phyloP scores from a whole-genome alignment of 306 rosid species.

The Cucumis hystrix region DNA sequence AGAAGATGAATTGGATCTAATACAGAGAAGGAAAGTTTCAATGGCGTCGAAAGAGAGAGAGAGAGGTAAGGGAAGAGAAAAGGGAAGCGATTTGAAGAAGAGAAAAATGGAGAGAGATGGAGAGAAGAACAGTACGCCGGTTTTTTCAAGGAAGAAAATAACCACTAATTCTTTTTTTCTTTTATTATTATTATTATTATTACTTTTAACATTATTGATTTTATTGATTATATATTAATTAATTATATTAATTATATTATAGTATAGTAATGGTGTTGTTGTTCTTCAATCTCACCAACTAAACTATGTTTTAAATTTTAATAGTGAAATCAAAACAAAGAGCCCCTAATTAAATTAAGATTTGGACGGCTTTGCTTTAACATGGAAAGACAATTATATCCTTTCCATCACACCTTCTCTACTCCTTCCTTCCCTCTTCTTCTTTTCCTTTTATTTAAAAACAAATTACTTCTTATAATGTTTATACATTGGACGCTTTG shows the following conservation, averaged over 20 bases:
- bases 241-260: not conserved
- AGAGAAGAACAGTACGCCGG: not conserved
- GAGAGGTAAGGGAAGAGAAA: too few species aligned
- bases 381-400: not conserved
- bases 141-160: constrained; percentile 14
- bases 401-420: not conserved
- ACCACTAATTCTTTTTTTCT: not conserved
- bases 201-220: too few species aligned
- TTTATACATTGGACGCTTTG: too few species aligned
- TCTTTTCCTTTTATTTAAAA: too few species aligned
- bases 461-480: too few species aligned
- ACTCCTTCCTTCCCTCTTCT: not conserved
- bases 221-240: not conserved
- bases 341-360: not conserved
- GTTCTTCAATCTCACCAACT: too few species aligned
- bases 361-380: not conserved
- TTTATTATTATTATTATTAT: not conserved
- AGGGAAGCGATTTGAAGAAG: too few species aligned
- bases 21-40: constrained; percentile 10
- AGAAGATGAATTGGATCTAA: not conserved
- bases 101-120: not conserved
- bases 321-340: not conserved
- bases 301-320: too few species aligned
- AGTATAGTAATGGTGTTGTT: too few species aligned
- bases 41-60: constrained; percentile 13